These are phyloP conservation scores for Aspergillus affinis DNA, from an alignment of 495 filamentous ascomycete species.

Conservation along the genomic window DNA sequence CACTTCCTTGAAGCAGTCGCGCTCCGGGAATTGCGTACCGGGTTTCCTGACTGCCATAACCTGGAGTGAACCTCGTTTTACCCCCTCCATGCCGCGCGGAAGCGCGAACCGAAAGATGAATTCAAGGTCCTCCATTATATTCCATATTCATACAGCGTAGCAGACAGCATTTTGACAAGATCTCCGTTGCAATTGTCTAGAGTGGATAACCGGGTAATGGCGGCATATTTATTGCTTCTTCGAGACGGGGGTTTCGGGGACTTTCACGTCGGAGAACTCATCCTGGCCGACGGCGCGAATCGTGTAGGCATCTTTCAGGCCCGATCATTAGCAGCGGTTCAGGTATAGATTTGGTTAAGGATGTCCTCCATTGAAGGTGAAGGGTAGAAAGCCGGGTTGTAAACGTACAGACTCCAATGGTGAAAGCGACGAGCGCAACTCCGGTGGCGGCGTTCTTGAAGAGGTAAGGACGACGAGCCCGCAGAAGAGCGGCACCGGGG, in stretches of 20 bases:
- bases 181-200: neutral
- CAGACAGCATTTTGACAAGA: neutral
- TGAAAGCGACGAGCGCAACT: slow-evolving; percentile 63
- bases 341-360: neutral
- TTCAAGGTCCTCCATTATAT: slow-evolving; percentile 1
- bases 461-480: slow-evolving; percentile 87
- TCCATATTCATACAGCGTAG: slow-evolving; percentile 13
- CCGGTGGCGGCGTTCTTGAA: slow-evolving; percentile 84
- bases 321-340: neutral
- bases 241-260: slow-evolving; percentile 71
- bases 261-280: slow-evolving; percentile 93
- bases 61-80: neutral
- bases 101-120: neutral
- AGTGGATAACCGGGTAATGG: neutral
- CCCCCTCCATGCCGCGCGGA: neutral
- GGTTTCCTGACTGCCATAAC: neutral
- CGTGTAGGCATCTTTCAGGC: slow-evolving; percentile 73
- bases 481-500: slow-evolving; percentile 79
- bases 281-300: slow-evolving; percentile 90
- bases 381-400: neutral
- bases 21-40: neutral
- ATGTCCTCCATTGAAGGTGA: neutral
- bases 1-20: neutral
- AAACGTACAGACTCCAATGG: slow-evolving; percentile 75
- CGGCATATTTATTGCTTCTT: slow-evolving; percentile 21